These are phyloP conservation scores for Rhodotorula sp. DNA, from an alignment of 1,284 basidiomycete genomes.

Conservation along the genomic window DNA sequence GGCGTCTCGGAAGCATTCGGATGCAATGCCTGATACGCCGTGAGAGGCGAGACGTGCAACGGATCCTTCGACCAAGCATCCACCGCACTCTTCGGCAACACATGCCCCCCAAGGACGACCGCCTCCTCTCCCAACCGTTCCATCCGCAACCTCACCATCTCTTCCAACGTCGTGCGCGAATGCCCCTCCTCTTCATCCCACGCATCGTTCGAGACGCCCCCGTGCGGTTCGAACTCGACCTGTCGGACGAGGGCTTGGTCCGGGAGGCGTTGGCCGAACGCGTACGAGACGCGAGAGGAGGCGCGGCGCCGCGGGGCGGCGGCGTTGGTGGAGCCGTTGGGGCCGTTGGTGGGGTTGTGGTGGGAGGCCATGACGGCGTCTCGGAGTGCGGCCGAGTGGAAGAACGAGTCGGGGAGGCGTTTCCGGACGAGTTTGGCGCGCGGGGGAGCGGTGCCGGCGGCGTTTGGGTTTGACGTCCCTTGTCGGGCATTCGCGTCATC, in stretches of 20 bases:
- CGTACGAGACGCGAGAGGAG: slow-evolving; percentile 27
- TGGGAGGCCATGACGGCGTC: slow-evolving; percentile 25
- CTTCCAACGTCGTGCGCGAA: slow-evolving; percentile 6
- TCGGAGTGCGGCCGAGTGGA: slow-evolving; percentile 23
- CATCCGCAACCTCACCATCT: slow-evolving; percentile 10
- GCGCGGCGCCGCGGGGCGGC: slow-evolving; percentile 13
- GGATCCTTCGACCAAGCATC: slow-evolving; percentile 21
- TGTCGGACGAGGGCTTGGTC: slow-evolving; percentile 13
- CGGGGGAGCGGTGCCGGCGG: not conserved
- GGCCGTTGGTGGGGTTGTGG: not conserved
- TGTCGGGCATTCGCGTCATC: too few species aligned
- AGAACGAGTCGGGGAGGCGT: slow-evolving; percentile 34
- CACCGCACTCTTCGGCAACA: slow-evolving; percentile 28
- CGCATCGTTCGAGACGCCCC: slow-evolving; percentile 10
- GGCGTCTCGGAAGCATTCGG: not conserved
- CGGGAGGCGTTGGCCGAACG: slow-evolving; percentile 34
- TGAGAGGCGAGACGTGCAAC: not conserved
- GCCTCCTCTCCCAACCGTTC: slow-evolving; percentile 12
- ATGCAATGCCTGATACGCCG: not conserved
- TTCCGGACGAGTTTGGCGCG: slow-evolving; percentile 2
- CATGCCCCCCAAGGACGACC: slow-evolving; percentile 19
- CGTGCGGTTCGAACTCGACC: slow-evolving; percentile 22
- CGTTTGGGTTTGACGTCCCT: too few species aligned
- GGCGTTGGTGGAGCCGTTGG: too few species aligned
- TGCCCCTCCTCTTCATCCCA: slow-evolving; percentile 5